Evolutionary conservation across 2,329 filamentous ascomycete species (phyloP).

Genomic region (Hypoxylon sp.): DNA sequence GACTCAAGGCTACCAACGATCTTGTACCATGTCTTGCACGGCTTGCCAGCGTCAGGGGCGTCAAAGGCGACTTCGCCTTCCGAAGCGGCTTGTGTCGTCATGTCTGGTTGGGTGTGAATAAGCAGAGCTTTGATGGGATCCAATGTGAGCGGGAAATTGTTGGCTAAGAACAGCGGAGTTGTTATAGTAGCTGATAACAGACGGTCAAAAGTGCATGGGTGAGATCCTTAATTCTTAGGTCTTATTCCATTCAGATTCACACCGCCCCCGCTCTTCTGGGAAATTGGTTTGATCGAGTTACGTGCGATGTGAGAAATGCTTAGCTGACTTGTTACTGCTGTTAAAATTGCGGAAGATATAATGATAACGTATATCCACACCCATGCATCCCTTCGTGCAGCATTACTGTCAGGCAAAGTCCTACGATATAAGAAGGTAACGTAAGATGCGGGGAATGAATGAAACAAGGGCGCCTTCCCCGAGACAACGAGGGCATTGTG

Average conservation of each 20-base stretch:
- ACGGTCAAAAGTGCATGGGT: not conserved
- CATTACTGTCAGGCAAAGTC: slow-evolving; percentile 9
- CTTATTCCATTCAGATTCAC: slow-evolving; percentile 1
- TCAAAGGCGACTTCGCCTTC: slow-evolving; percentile 40
- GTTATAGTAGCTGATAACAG: slow-evolving; percentile 5
- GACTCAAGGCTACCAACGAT: slow-evolving; percentile 28
- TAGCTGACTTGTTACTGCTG: not conserved
- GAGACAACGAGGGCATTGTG: not conserved
- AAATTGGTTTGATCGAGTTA: not conserved
- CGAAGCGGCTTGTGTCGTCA: slow-evolving; percentile 23
- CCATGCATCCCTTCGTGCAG: not conserved
- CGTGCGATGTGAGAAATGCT: slow-evolving; percentile 1
- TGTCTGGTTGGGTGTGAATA: slow-evolving; percentile 7
- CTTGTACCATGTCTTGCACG: slow-evolving; percentile 40
- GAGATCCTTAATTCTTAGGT: not conserved
- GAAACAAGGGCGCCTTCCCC: slow-evolving; percentile 7
- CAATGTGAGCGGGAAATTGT: not conserved
- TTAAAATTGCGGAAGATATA: not conserved
- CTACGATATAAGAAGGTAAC: slow-evolving; percentile 5
- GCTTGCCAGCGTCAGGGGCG: slow-evolving; percentile 36
- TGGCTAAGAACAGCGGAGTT: not conserved
- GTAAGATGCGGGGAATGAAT: slow-evolving; percentile 12
- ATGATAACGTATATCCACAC: not conserved
- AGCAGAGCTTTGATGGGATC: not conserved
- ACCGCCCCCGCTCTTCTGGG: not conserved